phyloP scores from a whole-genome alignment of 2,329 filamentous ascomycete species.

The Ophioceras dolichostomum region DNA sequence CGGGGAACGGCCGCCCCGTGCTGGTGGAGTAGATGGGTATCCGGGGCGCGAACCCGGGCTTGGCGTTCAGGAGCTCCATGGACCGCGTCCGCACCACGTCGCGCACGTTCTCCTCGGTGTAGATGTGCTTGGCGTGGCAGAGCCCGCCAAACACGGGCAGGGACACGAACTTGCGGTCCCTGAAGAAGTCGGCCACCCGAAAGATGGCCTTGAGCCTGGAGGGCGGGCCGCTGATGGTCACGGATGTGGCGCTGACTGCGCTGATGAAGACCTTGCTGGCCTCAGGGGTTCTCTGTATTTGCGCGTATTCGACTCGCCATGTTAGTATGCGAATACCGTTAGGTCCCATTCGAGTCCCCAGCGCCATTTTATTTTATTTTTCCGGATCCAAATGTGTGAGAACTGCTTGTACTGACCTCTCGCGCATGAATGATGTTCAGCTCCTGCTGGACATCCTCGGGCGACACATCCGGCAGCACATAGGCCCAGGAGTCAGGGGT shows the following conservation, averaged over 20 bases:
- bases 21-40: not conserved
- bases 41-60: not conserved
- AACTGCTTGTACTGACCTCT: too few species aligned
- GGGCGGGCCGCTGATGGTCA: conserved; percentile 25
- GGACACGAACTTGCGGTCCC: conserved; percentile 14
- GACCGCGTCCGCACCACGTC: not conserved
- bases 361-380: too few species aligned
- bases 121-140: conserved; percentile 28
- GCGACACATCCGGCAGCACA: conserved; percentile 20
- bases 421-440: conserved; percentile 19
- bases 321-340: too few species aligned
- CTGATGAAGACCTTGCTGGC: conserved; percentile 28
- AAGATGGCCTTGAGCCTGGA: conserved; percentile 17
- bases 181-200: conserved; percentile 15
- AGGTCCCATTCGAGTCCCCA: too few species aligned
- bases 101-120: conserved; percentile 16
- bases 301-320: not conserved
- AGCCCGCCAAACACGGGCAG: conserved; percentile 24
- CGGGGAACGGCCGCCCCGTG: not conserved
- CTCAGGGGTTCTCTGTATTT: conserved; percentile 12
- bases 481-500: conserved; percentile 26
- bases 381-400: too few species aligned
- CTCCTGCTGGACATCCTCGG: conserved; percentile 20
- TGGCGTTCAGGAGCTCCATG: not conserved
- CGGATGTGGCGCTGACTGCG: conserved; percentile 15